Evolutionary conservation across 495 filamentous ascomycete genomes (phyloP).

Genomic region (Collariella sp.): DNA sequence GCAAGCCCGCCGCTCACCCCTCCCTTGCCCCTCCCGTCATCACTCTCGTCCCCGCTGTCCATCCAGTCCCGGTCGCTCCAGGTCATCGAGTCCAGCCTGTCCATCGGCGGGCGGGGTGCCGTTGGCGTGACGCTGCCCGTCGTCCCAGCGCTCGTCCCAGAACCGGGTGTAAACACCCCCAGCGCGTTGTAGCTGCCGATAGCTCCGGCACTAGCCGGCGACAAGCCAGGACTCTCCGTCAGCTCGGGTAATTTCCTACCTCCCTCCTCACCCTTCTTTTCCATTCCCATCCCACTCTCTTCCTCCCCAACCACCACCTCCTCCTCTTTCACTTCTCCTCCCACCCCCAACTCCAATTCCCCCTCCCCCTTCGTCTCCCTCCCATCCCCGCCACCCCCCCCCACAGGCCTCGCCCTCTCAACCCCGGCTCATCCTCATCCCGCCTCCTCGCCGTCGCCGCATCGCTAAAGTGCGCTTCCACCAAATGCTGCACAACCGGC

Average conservation of each 20-base stretch:
- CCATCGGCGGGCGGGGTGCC: conserved; percentile 21
- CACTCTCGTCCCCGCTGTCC: conserved; percentile 44
- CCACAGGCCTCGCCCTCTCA: conserved; percentile 34
- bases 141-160: background rate
- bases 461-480: conserved; percentile 84
- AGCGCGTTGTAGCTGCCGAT: background rate
- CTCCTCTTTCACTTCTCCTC: conserved; percentile 2
- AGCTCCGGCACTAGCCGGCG: background rate
- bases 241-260: conserved; percentile 7
- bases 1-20: conserved; percentile 1
- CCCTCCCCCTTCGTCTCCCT: conserved; percentile 31
- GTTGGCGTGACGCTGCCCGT: conserved; percentile 1
- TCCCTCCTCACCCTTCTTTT: background rate
- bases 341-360: conserved; percentile 12
- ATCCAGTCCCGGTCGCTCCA: conserved; percentile 49
- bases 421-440: conserved; percentile 43
- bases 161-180: background rate
- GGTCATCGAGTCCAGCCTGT: conserved; percentile 33
- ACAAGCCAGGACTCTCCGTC: background rate
- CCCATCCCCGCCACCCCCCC: conserved; percentile 33
- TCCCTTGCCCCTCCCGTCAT: conserved; percentile 26
- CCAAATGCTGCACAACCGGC: conserved; percentile 89
- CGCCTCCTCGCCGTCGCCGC: conserved; percentile 48
- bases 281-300: background rate
- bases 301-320: background rate